phyloP scores from a whole-genome alignment of 768 basidiomycete genomes.

The Pleurotus citrinopileatus region DNA sequence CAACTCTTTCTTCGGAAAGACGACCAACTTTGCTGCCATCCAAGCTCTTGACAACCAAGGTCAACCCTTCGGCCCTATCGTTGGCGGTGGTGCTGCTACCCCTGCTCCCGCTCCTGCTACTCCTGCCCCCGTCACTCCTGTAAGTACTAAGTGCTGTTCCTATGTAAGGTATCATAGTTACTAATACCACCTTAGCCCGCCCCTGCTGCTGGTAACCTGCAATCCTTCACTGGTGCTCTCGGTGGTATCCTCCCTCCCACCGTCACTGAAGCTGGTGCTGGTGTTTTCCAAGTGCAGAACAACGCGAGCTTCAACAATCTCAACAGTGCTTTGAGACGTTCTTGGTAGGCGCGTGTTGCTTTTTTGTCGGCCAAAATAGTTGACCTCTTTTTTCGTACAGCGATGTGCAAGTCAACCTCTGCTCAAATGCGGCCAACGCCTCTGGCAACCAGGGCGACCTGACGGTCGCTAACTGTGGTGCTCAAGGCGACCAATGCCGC shows the following conservation, averaged over 20 bases:
- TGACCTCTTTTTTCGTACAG: constrained; percentile 19
- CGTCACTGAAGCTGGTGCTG: constrained; percentile 36
- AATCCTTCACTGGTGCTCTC: constrained; percentile 46
- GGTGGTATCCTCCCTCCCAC: constrained; percentile 44
- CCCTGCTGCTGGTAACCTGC: constrained; percentile 33
- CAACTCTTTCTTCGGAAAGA: constrained; percentile 39
- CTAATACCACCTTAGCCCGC: too few relatives aligned
- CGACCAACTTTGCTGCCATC: constrained; percentile 36
- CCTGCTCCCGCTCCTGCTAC: constrained; percentile 1
- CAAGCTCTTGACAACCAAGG: constrained; percentile 42
- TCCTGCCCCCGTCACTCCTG: not conserved
- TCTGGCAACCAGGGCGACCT: constrained; percentile 44
- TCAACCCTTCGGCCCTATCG: constrained; percentile 29
- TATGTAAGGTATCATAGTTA: too few relatives aligned
- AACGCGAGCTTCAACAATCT: constrained; percentile 45
- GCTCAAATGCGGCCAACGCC: constrained; percentile 53
- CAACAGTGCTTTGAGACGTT: constrained; percentile 43
- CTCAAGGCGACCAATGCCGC: constrained; percentile 41
- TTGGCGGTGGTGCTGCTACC: constrained; percentile 17
- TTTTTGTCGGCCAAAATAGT: not conserved
- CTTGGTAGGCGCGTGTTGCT: constrained; percentile 31
- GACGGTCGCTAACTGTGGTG: constrained; percentile 44
- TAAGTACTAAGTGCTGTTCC: too few relatives aligned
- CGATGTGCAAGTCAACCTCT: constrained; percentile 58
- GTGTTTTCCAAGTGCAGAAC: constrained; percentile 47